phyloP scores from a whole-genome alignment of 306 rosid genomes.

The Astragalus membranaceus region DNA sequence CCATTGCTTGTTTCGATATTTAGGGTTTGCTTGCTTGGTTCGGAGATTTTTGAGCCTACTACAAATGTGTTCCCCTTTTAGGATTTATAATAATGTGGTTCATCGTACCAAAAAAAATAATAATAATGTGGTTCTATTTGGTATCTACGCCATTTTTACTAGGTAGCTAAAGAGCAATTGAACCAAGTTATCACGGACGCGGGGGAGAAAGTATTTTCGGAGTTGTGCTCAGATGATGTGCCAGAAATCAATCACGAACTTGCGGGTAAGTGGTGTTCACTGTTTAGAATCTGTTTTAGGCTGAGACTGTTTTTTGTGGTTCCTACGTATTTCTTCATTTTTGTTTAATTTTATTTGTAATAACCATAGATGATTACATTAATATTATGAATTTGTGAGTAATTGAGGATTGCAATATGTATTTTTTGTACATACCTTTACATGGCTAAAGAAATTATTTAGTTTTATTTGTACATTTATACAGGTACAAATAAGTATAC shows the following conservation, averaged over 20 bases:
- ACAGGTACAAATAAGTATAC: background rate
- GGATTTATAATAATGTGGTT: background rate
- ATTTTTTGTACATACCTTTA: background rate
- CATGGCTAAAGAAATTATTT: background rate
- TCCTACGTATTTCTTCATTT: background rate
- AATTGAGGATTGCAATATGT: slow-evolving; percentile 6
- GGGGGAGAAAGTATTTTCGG: slow-evolving; percentile 58
- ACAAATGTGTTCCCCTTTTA: background rate
- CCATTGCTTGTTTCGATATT: background rate
- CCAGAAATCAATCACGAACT: slow-evolving; percentile 32
- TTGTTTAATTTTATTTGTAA: background rate
- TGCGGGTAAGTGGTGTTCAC: slow-evolving; percentile 44
- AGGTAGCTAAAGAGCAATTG: slow-evolving; percentile 77
- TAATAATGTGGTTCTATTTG: slow-evolving; percentile 6
- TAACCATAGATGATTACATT: background rate
- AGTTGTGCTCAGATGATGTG: slow-evolving; percentile 47
- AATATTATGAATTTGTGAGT: background rate
- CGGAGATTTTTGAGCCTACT: background rate
- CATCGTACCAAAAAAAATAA: too few species aligned
- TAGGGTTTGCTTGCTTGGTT: background rate
- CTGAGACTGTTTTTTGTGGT: background rate
- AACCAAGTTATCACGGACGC: slow-evolving; percentile 69
- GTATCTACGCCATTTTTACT: slow-evolving; percentile 15
- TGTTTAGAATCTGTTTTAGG: background rate
- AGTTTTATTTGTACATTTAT: slow-evolving; percentile 7